Percentiles rank a stretch among this genome's conserved stretches.
Evolutionary conservation across 352 stramenopile species (phyloP).

Genomic region (Phytophthora podocarpi): DNA sequence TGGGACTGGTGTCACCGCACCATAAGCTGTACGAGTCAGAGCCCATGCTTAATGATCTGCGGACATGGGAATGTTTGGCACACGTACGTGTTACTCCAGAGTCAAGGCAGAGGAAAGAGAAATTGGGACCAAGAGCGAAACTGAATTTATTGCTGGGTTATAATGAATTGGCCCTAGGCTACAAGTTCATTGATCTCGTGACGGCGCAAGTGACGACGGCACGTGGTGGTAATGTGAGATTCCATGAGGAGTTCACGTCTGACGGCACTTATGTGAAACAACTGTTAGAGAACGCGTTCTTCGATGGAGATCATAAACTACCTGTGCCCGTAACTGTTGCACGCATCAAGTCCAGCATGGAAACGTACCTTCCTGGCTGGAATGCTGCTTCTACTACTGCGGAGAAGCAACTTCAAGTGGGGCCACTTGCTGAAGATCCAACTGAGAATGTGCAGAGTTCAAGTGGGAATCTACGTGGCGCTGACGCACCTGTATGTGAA

Average conservation of each 20-base stretch:
- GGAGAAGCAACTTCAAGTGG: neutral
- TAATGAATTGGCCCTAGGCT: neutral
- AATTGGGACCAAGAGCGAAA: neutral
- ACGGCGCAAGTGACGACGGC: constrained; percentile 1
- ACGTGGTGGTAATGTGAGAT: neutral
- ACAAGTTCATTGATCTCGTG: constrained; percentile 6
- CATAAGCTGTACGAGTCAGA: neutral
- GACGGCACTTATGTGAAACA: constrained; percentile 1
- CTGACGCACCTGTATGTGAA: neutral
- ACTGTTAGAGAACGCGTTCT: constrained; percentile 2
- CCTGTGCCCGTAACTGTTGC: neutral
- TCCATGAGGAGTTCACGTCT: constrained; percentile 5
- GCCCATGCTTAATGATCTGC: neutral
- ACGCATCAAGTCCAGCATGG: constrained; percentile 7
- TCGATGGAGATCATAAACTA: neutral
- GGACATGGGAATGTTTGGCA: constrained; percentile 9
- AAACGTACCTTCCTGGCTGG: constrained; percentile 2
- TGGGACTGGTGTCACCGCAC: neutral
- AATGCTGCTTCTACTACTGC: neutral
- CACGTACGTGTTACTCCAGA: constrained; percentile 5
- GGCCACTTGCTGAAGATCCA: neutral
- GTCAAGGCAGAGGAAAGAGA: constrained; percentile 12
- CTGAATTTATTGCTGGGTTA: constrained; percentile 11
- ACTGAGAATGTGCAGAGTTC: neutral
- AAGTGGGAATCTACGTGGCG: neutral